Percentiles rank a stretch among this genome's conserved stretches.
Conservation (phyloP, 192 early-diverging fungal genomes). For the Haplosporangium gracile region DNA sequence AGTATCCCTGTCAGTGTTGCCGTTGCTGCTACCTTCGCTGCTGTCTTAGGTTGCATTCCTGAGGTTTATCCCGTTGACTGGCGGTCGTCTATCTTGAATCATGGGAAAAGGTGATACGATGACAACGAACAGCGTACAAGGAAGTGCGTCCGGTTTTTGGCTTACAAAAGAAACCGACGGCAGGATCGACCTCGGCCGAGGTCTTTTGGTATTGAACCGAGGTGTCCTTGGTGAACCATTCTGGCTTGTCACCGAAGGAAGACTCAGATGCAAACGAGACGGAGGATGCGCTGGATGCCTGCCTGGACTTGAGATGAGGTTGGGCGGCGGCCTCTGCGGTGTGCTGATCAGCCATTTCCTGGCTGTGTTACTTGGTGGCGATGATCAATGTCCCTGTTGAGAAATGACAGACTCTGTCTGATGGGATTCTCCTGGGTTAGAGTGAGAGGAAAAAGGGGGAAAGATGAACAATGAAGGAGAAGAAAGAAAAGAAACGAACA, state of each 20-base stretch:
- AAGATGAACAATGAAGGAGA: neutral
- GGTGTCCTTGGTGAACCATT: conserved; percentile 52
- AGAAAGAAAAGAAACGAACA: conserved; percentile 7
- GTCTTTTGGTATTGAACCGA: conserved; percentile 51
- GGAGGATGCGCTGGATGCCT: conserved; percentile 36
- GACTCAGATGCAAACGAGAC: conserved; percentile 41
- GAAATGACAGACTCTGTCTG: neutral
- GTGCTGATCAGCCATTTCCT: neutral
- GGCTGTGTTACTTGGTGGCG: conserved; percentile 9
- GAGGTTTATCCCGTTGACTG: neutral
- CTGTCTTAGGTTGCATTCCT: neutral
- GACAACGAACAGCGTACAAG: neutral
- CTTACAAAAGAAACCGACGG: conserved; percentile 56
- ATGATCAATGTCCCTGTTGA: neutral
- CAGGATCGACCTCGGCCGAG: conserved; percentile 44
- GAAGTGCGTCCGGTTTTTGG: too few relatives aligned
- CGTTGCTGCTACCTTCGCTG: neutral
- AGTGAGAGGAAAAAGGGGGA: neutral
- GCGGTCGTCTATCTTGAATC: neutral
- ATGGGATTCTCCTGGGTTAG: neutral
- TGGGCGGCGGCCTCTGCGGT: neutral
- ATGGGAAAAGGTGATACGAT: neutral
- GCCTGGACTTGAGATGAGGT: conserved; percentile 26
- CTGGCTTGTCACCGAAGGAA: conserved; percentile 33
- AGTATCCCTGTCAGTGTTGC: neutral